phyloP scores from a whole-genome alignment of 2,329 filamentous ascomycete genomes.

The Fusarium hainanense region DNA sequence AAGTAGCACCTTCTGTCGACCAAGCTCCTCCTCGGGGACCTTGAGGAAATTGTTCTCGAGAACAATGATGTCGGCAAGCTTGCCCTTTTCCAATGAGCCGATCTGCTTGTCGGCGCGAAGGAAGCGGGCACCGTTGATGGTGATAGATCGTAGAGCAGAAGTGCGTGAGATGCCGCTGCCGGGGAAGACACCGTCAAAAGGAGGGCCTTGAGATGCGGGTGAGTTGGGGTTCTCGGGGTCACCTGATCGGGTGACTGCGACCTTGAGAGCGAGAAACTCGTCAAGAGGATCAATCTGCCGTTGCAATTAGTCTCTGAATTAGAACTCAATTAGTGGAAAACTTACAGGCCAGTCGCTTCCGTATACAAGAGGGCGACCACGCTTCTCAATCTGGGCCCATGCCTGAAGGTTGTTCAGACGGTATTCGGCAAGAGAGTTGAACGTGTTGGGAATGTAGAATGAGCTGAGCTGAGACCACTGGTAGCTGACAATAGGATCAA shows the following conservation, averaged over 20 bases:
- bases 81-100: constrained; percentile 44
- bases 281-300: constrained; percentile 45
- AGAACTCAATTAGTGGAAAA: not conserved
- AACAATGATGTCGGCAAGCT: constrained; percentile 44
- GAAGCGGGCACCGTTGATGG: constrained; percentile 41
- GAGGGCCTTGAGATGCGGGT: constrained; percentile 36
- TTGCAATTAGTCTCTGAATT: not conserved
- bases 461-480: constrained; percentile 47
- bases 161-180: constrained; percentile 40
- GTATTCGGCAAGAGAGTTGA: constrained; percentile 37
- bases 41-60: constrained; percentile 44
- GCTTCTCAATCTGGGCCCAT: constrained; percentile 33
- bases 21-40: constrained; percentile 41
- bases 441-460: constrained; percentile 41
- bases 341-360: constrained; percentile 47
- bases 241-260: constrained; percentile 43
- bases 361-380: constrained; percentile 36
- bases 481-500: constrained; percentile 43
- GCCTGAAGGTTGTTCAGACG: constrained; percentile 46
- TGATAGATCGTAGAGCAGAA: constrained; percentile 39
- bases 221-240: constrained; percentile 45
- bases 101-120: constrained; percentile 42
- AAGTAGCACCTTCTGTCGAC: constrained; percentile 40
- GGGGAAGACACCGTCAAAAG: constrained; percentile 36
- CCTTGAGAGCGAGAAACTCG: constrained; percentile 45